These are phyloP conservation scores for Trichosporon asahii DNA, from an alignment of 1,284 basidiomycete genomes.

Conservation along the genomic window DNA sequence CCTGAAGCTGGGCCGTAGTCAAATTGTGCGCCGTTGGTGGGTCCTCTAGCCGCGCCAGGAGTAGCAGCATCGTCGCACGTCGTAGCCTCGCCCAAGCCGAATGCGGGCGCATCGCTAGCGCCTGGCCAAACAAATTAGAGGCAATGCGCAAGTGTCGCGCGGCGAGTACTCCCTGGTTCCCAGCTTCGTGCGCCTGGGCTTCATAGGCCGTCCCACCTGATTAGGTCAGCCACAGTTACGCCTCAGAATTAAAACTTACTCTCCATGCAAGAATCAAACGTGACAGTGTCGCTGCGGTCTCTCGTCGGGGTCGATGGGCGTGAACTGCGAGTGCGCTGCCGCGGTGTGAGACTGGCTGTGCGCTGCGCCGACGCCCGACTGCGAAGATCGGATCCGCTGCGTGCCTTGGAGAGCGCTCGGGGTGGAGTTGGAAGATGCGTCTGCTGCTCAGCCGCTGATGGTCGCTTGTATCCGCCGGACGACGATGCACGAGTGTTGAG, in stretches of 20 bases:
- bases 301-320: not conserved
- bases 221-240: not conserved
- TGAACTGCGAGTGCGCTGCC: not conserved
- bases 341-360: not conserved
- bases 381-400: not conserved
- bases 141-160: constrained; percentile 46
- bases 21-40: constrained; percentile 17
- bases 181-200: constrained; percentile 37
- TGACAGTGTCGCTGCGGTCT: not conserved
- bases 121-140: constrained; percentile 39
- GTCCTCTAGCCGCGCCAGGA: constrained; percentile 39
- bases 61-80: constrained; percentile 39
- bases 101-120: constrained; percentile 31
- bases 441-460: not conserved
- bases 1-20: constrained; percentile 34
- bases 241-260: constrained; percentile 31
- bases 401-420: not conserved
- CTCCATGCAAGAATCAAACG: constrained; percentile 37
- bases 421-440: not conserved
- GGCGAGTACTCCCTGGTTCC: constrained; percentile 41
- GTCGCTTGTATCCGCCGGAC: not conserved
- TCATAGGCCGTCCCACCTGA: constrained; percentile 45
- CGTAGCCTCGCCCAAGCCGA: constrained; percentile 38
- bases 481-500: not conserved
- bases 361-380: not conserved